phyloP scores from a whole-genome alignment of 1,284 basidiomycete genomes.

The Macrocystidia cucumis region DNA sequence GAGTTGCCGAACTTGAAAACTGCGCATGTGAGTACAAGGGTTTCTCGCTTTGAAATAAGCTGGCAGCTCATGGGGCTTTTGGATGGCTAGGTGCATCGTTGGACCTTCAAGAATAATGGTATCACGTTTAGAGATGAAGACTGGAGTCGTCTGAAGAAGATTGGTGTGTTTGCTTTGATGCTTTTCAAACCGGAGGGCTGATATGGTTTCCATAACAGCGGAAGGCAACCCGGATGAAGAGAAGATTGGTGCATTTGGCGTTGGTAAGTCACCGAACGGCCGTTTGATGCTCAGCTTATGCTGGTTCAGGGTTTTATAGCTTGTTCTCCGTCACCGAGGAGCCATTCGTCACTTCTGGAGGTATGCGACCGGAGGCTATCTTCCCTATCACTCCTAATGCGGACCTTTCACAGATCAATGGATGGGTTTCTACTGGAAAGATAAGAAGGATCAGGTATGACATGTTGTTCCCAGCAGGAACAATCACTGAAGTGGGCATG shows the following conservation, averaged over 20 bases:
- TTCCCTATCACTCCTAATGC: constrained; percentile 3
- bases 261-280: constrained; percentile 38
- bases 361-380: constrained; percentile 25
- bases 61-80: constrained; percentile 1
- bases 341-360: constrained; percentile 88
- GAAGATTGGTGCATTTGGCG: constrained; percentile 84
- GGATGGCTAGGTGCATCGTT: constrained; percentile 49
- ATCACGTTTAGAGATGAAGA: constrained; percentile 76
- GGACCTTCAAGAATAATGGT: constrained; percentile 88
- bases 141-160: constrained; percentile 86
- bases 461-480: not conserved
- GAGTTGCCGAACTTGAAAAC: constrained; percentile 58
- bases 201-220: constrained; percentile 32
- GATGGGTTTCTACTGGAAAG: constrained; percentile 99
- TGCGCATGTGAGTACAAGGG: constrained; percentile 20
- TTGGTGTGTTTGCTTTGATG: constrained; percentile 38
- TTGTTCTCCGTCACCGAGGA: constrained; percentile 86
- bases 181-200: not conserved
- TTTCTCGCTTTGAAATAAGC: not conserved
- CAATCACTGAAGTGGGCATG: no score
- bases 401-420: constrained; percentile 51
- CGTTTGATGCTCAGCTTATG: no score
- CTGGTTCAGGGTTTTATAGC: constrained; percentile 61
- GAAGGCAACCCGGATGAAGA: constrained; percentile 81
- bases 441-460: constrained; percentile 73